Base-by-base conservation (phyloP, 345 rosid species). In the Moricandia moricandioides region DNA sequence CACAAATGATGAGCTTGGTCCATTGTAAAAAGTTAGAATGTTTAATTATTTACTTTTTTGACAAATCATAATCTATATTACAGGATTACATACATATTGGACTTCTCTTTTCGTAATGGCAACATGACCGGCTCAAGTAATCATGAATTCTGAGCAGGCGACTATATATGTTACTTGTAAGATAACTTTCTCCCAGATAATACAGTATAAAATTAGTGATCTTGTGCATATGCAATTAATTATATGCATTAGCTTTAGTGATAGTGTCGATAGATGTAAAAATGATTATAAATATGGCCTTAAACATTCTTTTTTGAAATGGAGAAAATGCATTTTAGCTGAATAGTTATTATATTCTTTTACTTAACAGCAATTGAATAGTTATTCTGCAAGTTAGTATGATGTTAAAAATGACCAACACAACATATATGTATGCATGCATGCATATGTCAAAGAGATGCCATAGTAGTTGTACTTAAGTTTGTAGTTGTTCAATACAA, bases 401-500 rank as follows among this genome's bases (percentile, higher is more conserved):
- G 56, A 18, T 35, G 68, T 40, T 30, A 51, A 29, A 49, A 2
- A 52, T 34, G 29, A 14, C 5, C 17, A n/a, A 62, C 16, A 30
- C 14, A 12, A 51, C 31, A 34, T 7, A 49, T 73, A 29, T 65
- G 2, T 21, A 21, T 21, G 2, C 24, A 30, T n/a, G n/a, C 2
- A 40, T 4, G 35, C 27, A 69, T 62, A 58, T 63, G 31, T 33
- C 10, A 64, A 64, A 35, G 26, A 64, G 30, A 64, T 70, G 55
- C n/a, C 62, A 64, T 64, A 47, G 45, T 34, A 70, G 80, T 40
- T 77, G 72, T 57, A 64, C 61, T 29, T 65, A 71, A 66, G 52
- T 56, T 71, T 76, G 66, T 56, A 78, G 73, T 78, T 72, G 59
- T 77, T 72, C 69, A 78, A 63, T 78, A 71, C 37, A 66, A 2